Base-by-base conservation (phyloP, 164 flowering plant species). In the Chimonanthus praecox region DNA sequence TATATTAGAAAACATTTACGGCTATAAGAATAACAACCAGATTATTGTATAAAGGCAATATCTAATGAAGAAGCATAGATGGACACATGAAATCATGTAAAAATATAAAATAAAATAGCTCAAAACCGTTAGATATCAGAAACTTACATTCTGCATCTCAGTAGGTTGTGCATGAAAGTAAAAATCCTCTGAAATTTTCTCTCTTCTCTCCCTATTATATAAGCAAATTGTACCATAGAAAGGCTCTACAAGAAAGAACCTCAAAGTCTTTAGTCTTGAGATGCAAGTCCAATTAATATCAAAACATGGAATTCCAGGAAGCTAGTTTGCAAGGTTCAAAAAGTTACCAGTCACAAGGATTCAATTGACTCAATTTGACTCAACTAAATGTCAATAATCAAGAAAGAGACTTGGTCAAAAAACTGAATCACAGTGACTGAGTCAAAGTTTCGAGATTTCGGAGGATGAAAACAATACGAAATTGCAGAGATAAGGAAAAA, bases 101-200 rank as follows among this genome's bases (percentile, higher is more conserved):
- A 48, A 9, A 6, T 46, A 58, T 7, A 18, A 45, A 47, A 33
- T 33, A 33, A 33, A 0, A 11, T 67, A 71, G 45, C 11, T 47
- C 9, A 20, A 62, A 49, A 75, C 33, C 33, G 1, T 33, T 33
- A 33, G 33, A 20, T 20, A 70, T 58, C 69, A 44, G 16, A 18
- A 75, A 71, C 91, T 87, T 90, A 95, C 99, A 82, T 92, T 94
- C 74, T 86, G 89, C 81, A 82, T 73, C 78, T 92, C 99, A 61
- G 89, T 72, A 33, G 98, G 94, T 69, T 83, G 76, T 47, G 85
- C 76, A 18, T 77, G 87, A 75, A 95, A 95, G 78, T 84, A 78
- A 85, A 91, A 95, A 83, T 95, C 98, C 78, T 95, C 99, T 43
- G 99, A 95, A 79, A 93, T 79, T 68, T 92, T 93, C 79, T 95